A percentile compares a stretch with the other conserved stretches of the same genome.
phyloP scores from a whole-genome alignment of 768 basidiomycete genomes.

The Mycena albidolilacea region DNA sequence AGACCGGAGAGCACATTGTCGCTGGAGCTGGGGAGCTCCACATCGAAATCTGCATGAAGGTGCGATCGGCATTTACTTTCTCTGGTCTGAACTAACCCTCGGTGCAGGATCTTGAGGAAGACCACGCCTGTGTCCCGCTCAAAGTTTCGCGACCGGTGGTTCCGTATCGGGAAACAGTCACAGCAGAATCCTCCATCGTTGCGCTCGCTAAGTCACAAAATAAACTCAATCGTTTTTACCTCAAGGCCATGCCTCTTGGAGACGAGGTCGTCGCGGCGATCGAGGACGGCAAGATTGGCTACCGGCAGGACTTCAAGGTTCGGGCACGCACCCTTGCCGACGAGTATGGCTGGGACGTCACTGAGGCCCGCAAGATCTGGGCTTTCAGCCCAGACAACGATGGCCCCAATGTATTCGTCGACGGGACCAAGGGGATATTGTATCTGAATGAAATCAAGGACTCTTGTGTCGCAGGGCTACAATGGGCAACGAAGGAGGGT shows the following conservation, averaged over 20 bases:
- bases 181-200: slow-evolving; percentile 93
- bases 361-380: slow-evolving; percentile 99
- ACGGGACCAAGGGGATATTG: slow-evolving; percentile 98
- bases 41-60: slow-evolving; percentile 99
- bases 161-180: slow-evolving; percentile 97
- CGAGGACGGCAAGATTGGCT: slow-evolving; percentile 84
- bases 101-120: slow-evolving; percentile 94
- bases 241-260: slow-evolving; percentile 92
- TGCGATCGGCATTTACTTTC: slow-evolving; percentile 42
- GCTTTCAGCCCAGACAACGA: slow-evolving; percentile 99
- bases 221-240: slow-evolving; percentile 99
- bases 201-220: slow-evolving; percentile 98
- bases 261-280: slow-evolving; percentile 96
- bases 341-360: slow-evolving; percentile 98
- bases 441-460: slow-evolving; percentile 99
- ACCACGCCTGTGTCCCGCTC: slow-evolving; percentile 98
- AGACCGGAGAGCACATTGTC: slow-evolving; percentile 98
- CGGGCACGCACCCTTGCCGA: slow-evolving; percentile 97
- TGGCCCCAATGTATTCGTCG: slow-evolving; percentile 96
- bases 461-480: slow-evolving; percentile 98
- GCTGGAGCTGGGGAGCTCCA: slow-evolving; percentile 99
- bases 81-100: not conserved
- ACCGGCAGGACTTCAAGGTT: slow-evolving; percentile 97
- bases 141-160: slow-evolving; percentile 98
- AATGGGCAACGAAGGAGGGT: slow-evolving; percentile 99